Conservation (phyloP, 768 basidiomycete genomes). For the Hemileccinum rubropunctum region DNA sequence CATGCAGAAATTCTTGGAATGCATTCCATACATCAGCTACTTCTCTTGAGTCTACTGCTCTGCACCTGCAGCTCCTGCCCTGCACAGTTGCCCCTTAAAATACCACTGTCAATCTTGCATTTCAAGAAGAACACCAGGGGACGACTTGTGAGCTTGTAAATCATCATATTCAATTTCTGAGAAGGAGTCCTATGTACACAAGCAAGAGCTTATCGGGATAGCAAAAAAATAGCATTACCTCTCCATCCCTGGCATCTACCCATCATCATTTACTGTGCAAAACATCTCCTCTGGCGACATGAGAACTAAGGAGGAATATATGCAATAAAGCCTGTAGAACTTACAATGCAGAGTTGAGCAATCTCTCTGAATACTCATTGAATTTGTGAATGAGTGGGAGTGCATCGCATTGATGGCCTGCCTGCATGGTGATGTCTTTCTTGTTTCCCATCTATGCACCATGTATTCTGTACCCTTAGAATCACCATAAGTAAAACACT, state of each 20-base stretch:
- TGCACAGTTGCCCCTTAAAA: conserved; percentile 65
- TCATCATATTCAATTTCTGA: conserved; percentile 83
- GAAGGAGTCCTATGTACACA: conserved; percentile 31
- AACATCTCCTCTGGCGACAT: conserved; percentile 46
- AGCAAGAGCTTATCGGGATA: not conserved
- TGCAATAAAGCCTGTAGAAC: conserved; percentile 15
- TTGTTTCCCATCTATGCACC: conserved; percentile 75
- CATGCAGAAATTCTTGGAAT: conserved; percentile 44
- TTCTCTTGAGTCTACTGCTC: conserved; percentile 15
- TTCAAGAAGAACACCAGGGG: conserved; percentile 73
- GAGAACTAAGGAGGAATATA: not conserved
- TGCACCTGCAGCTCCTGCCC: conserved; percentile 8
- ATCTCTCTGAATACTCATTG: conserved; percentile 93
- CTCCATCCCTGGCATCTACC: conserved; percentile 39
- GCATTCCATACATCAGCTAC: conserved; percentile 46
- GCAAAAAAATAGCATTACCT: conserved; percentile 35
- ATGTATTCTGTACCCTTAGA: not conserved
- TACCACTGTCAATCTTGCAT: conserved; percentile 85
- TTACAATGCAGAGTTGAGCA: conserved; percentile 78
- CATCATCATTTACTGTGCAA: conserved; percentile 62
- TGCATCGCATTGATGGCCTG: conserved; percentile 83
- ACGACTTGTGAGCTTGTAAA: conserved; percentile 64
- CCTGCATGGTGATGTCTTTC: conserved; percentile 92
- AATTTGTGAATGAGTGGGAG: conserved; percentile 94
- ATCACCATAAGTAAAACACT: not conserved